Percentiles rank a stretch among this genome's conserved stretches.
Conservation (phyloP, 2,329 filamentous ascomycete genomes). For the Calonectria hawksworthii region DNA sequence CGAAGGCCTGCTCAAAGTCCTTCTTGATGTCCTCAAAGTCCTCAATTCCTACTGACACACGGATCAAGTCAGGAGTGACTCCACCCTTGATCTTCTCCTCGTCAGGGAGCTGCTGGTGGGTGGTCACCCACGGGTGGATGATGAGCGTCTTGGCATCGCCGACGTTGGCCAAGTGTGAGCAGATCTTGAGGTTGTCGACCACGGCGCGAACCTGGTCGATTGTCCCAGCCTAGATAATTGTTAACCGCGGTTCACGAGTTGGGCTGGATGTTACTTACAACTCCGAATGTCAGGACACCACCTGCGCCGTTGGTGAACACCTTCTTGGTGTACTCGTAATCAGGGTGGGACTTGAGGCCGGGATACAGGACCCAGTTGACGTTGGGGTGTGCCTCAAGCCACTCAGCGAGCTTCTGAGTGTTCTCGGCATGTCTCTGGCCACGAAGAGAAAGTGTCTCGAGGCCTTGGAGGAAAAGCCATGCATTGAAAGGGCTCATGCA, state of each 20-base stretch:
- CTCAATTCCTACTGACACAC: conserved; percentile 63
- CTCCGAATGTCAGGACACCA: conserved; percentile 79
- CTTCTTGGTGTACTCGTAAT: conserved; percentile 76
- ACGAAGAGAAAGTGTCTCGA: conserved; percentile 78
- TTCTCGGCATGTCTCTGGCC: conserved; percentile 77
- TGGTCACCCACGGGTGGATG: conserved; percentile 81
- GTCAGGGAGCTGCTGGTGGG: conserved; percentile 77
- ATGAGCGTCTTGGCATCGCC: conserved; percentile 81
- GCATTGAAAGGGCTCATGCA: conserved; percentile 80
- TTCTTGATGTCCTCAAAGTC: conserved; percentile 81
- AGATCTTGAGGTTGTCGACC: conserved; percentile 81
- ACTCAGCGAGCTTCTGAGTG: conserved; percentile 74
- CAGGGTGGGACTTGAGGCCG: conserved; percentile 66
- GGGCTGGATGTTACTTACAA: conserved; percentile 67
- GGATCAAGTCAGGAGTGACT: conserved; percentile 63
- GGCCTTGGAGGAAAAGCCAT: conserved; percentile 77
- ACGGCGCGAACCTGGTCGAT: conserved; percentile 68
- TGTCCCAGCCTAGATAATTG: background rate
- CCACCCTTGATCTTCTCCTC: conserved; percentile 76
- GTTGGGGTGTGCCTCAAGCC: conserved; percentile 76
- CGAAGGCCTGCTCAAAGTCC: conserved; percentile 72
- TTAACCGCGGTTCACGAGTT: background rate
- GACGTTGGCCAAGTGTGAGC: conserved; percentile 77
- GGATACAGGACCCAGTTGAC: conserved; percentile 82
- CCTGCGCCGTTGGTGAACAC: conserved; percentile 78